These are phyloP conservation scores for Leishmania guyanensis DNA, from an alignment of 208 protist genomes.

Conservation along the genomic window DNA sequence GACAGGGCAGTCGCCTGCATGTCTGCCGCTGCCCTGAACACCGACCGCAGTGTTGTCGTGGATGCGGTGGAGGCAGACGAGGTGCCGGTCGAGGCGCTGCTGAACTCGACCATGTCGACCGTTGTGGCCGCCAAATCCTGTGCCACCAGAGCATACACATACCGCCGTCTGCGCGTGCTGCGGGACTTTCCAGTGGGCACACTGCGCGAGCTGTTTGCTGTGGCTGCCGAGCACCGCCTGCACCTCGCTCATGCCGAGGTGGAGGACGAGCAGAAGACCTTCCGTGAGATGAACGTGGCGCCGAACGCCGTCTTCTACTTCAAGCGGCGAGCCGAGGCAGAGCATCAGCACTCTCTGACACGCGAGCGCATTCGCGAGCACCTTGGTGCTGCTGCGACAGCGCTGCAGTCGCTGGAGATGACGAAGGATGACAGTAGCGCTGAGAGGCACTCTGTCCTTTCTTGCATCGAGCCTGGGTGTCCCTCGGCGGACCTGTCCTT, in stretches of 20 bases:
- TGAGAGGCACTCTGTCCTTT: slow-evolving; percentile 1
- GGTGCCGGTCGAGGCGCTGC: slow-evolving; percentile 14
- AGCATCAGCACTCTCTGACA: slow-evolving; percentile 6
- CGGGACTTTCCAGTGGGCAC: slow-evolving; percentile 56
- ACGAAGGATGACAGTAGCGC: background rate
- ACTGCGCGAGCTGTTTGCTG: slow-evolving; percentile 60
- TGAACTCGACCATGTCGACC: slow-evolving; percentile 22
- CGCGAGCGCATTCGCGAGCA: slow-evolving; percentile 24
- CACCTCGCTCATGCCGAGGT: slow-evolving; percentile 33
- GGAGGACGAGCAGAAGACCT: slow-evolving; percentile 24
- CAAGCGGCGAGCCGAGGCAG: slow-evolving; percentile 1
- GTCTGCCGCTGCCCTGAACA: slow-evolving; percentile 22
- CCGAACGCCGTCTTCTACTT: slow-evolving; percentile 39
- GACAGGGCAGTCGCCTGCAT: slow-evolving; percentile 17
- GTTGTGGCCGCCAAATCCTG: slow-evolving; percentile 21
- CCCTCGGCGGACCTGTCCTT: slow-evolving; percentile 16
- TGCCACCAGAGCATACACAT: slow-evolving; percentile 13
- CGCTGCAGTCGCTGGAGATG: background rate
- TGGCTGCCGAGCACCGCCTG: slow-evolving; percentile 31
- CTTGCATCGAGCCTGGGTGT: slow-evolving; percentile 6
- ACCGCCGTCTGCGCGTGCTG: slow-evolving; percentile 52
- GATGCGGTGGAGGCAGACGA: slow-evolving; percentile 16
- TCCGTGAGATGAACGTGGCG: slow-evolving; percentile 22
- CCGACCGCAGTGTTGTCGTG: slow-evolving; percentile 16
- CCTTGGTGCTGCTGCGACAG: slow-evolving; percentile 1